These are phyloP conservation scores for Arctostaphylos glauca DNA, from an alignment of 148 eudicot species.

Conservation along the genomic window DNA sequence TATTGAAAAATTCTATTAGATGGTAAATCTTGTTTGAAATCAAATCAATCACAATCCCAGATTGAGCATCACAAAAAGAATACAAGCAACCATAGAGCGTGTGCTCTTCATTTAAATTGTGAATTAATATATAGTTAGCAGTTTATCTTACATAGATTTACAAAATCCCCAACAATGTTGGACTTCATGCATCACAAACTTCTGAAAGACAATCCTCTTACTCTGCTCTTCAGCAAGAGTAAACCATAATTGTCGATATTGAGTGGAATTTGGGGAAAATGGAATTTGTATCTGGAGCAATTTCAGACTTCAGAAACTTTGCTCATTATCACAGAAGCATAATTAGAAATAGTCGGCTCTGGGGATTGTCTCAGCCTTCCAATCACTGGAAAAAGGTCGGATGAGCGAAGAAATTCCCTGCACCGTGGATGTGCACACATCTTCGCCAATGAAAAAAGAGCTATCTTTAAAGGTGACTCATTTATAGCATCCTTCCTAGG, in stretches of 20 bases:
- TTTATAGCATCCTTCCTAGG: constrained; percentile 61
- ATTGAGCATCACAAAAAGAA: not conserved
- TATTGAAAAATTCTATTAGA: no score
- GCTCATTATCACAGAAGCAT: constrained; percentile 54
- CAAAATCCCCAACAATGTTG: constrained; percentile 6
- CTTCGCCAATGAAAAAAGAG: constrained; percentile 81
- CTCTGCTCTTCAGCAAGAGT: not conserved
- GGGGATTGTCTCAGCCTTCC: constrained; percentile 77
- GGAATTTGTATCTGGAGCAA: not conserved
- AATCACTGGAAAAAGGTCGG: constrained; percentile 60
- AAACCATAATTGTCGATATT: not conserved
- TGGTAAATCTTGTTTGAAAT: not conserved
- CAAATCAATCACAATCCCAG: not conserved
- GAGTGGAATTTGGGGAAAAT: not conserved
- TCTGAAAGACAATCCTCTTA: not conserved
- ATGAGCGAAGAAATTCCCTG: constrained; percentile 72
- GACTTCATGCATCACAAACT: constrained; percentile 1
- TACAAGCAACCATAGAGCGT: not conserved
- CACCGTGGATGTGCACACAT: constrained; percentile 83
- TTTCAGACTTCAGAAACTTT: constrained; percentile 36
- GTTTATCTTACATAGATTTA: not conserved
- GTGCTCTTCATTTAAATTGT: not conserved
- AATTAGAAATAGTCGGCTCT: constrained; percentile 64
- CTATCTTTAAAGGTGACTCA: constrained; percentile 90
- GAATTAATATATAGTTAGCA: not conserved